Conservation (phyloP, 257 asterid species). For the Penstemon davidsonii region DNA sequence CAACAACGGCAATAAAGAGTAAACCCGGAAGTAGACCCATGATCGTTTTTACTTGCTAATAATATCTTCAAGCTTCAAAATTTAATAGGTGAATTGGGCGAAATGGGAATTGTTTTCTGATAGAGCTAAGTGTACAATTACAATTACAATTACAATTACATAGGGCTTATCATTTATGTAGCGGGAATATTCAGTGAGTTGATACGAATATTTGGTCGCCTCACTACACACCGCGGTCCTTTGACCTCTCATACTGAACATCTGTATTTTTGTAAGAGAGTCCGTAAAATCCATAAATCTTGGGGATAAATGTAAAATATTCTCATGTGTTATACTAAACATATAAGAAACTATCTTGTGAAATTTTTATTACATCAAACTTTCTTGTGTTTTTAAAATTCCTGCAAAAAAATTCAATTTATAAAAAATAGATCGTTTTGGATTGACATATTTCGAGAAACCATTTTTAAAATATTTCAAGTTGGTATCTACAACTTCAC, state of each 20-base stretch:
- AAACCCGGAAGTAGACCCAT: conserved; percentile 26
- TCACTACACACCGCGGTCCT: not conserved
- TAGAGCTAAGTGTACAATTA: not conserved
- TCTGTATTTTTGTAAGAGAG: not conserved
- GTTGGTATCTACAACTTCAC: too few species aligned
- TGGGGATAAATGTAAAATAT: too few species aligned
- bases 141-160: not conserved
- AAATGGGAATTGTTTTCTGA: not conserved
- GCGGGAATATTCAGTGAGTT: conserved; percentile 18
- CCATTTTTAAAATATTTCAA: too few species aligned
- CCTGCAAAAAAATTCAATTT: too few species aligned
- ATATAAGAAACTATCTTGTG: too few species aligned
- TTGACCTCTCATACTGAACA: conserved; percentile 4
- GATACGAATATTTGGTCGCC: conserved; percentile 12
- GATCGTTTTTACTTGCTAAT: not conserved
- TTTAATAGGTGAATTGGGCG: not conserved
- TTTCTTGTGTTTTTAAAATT: too few species aligned
- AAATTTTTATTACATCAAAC: too few species aligned
- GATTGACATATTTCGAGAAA: too few species aligned
- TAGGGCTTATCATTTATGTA: not conserved
- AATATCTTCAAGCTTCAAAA: not conserved
- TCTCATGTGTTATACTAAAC: too few species aligned
- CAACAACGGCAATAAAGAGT: conserved; percentile 18
- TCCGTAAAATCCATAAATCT: too few species aligned
- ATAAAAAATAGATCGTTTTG: too few species aligned